phyloP scores from a whole-genome alignment of 805 yeast species.

The Pichia nanzhaoensis region DNA sequence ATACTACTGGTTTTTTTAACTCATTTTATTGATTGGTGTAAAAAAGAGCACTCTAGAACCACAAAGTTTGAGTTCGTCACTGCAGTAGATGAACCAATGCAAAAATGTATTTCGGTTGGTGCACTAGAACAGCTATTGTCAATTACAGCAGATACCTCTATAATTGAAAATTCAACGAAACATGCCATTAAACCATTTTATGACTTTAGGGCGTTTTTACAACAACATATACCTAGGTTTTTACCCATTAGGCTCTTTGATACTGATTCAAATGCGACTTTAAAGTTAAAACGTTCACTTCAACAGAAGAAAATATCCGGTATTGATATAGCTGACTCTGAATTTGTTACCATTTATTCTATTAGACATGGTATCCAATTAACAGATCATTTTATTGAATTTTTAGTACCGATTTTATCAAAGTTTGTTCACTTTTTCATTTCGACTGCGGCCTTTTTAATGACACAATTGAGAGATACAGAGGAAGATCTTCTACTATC shows the following conservation, averaged over 20 bases:
- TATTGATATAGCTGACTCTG: slow-evolving; percentile 27
- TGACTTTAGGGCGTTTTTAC: slow-evolving; percentile 60
- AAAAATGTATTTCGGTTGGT: slow-evolving; percentile 52
- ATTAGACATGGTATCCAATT: slow-evolving; percentile 18
- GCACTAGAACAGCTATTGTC: slow-evolving; percentile 64
- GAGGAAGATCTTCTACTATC: slow-evolving; percentile 70
- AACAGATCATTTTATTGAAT: slow-evolving; percentile 27
- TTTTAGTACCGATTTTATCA: slow-evolving; percentile 39
- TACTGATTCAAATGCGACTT: slow-evolving; percentile 37
- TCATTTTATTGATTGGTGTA: slow-evolving; percentile 63
- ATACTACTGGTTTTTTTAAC: slow-evolving; percentile 48
- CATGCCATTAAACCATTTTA: slow-evolving; percentile 34
- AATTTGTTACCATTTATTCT: slow-evolving; percentile 23
- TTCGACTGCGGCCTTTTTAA: slow-evolving; percentile 55
- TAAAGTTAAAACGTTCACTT: slow-evolving; percentile 25
- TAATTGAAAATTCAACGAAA: slow-evolving; percentile 12
- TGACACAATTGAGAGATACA: slow-evolving; percentile 61
- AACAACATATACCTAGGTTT: slow-evolving; percentile 57
- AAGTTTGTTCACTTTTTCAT: slow-evolving; percentile 50
- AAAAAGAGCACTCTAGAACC: slow-evolving; percentile 37
- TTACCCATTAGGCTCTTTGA: slow-evolving; percentile 47
- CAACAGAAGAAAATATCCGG: slow-evolving; percentile 24
- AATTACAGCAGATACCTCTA: slow-evolving; percentile 50
- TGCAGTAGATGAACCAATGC: slow-evolving; percentile 51
- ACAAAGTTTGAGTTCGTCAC: slow-evolving; percentile 40